Percentiles rank a stretch among this genome's conserved stretches.
Evolutionary conservation across 2,329 filamentous ascomycete species (phyloP).

Genomic region (Dryadomyces sulphureus): DNA sequence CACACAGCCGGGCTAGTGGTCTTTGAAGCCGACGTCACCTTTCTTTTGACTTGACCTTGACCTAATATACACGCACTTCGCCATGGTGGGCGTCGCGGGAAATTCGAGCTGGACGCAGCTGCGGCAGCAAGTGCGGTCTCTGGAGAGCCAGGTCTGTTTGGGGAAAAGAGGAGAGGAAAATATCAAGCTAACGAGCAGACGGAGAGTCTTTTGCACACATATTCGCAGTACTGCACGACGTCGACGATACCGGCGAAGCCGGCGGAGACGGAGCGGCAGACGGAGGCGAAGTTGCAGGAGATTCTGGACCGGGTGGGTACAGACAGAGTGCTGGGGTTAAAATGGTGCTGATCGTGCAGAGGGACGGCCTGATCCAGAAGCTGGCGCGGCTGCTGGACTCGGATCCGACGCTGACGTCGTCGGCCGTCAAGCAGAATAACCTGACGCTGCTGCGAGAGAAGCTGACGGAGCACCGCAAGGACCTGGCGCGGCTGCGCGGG

Average conservation of each 20-base stretch:
- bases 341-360: slow-evolving; percentile 30
- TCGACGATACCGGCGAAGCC: slow-evolving; percentile 69
- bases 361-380: slow-evolving; percentile 67
- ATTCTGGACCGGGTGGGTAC: slow-evolving; percentile 59
- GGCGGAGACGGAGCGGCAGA: slow-evolving; percentile 66
- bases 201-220: slow-evolving; percentile 67
- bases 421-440: slow-evolving; percentile 94
- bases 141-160: slow-evolving; percentile 69
- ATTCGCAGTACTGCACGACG: slow-evolving; percentile 78
- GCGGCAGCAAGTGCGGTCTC: slow-evolving; percentile 74
- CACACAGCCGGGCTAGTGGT: too few relatives aligned
- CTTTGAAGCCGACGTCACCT: too few relatives aligned
- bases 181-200: slow-evolving; percentile 38
- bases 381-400: slow-evolving; percentile 84
- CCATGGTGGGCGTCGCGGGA: slow-evolving; percentile 10
- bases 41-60: too few relatives aligned
- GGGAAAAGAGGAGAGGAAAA: neutral
- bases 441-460: slow-evolving; percentile 83
- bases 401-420: slow-evolving; percentile 72
- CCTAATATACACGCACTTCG: neutral
- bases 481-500: slow-evolving; percentile 60
- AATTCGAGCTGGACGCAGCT: slow-evolving; percentile 75
- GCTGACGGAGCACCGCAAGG: slow-evolving; percentile 70
- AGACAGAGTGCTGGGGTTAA: neutral
- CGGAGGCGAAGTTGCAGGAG: slow-evolving; percentile 71